Conservation (phyloP, 2,329 filamentous ascomycete genomes). For the Hirsutella thompsonii region DNA sequence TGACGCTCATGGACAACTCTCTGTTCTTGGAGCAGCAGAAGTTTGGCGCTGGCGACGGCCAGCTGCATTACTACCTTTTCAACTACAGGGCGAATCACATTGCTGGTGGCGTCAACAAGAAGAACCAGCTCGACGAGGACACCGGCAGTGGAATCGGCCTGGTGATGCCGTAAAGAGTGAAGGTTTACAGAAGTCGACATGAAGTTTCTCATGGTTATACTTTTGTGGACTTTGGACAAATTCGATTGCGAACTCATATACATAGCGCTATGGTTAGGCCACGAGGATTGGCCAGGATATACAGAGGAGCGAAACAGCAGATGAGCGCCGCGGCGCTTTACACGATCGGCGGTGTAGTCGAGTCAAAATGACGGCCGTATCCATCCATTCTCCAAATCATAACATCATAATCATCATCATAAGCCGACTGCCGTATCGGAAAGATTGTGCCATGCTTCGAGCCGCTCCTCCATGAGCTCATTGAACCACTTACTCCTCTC, state of each 20-base stretch:
- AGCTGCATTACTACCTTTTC: slow-evolving; percentile 94
- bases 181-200: no score
- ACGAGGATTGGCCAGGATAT: no score
- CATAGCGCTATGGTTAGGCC: no score
- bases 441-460: slow-evolving; percentile 39
- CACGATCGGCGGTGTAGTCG: no score
- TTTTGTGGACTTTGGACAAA: no score
- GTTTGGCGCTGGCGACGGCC: slow-evolving; percentile 87
- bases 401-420: not conserved
- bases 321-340: no score
- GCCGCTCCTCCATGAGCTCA: slow-evolving; percentile 41
- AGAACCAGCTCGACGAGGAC: slow-evolving; percentile 65
- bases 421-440: not conserved
- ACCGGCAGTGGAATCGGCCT: slow-evolving; percentile 79
- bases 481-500: slow-evolving; percentile 63
- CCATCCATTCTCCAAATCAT: not conserved
- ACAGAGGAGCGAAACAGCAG: no score
- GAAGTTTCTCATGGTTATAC: no score
- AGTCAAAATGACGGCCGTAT: not conserved
- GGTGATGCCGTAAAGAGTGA: slow-evolving; percentile 61
- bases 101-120: slow-evolving; percentile 68
- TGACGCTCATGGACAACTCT: slow-evolving; percentile 87
- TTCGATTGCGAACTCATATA: no score
- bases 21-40: slow-evolving; percentile 90
- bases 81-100: slow-evolving; percentile 90